Base-by-base conservation (phyloP, 2,329 filamentous ascomycete species). In the Ascochyta koolunga region DNA sequence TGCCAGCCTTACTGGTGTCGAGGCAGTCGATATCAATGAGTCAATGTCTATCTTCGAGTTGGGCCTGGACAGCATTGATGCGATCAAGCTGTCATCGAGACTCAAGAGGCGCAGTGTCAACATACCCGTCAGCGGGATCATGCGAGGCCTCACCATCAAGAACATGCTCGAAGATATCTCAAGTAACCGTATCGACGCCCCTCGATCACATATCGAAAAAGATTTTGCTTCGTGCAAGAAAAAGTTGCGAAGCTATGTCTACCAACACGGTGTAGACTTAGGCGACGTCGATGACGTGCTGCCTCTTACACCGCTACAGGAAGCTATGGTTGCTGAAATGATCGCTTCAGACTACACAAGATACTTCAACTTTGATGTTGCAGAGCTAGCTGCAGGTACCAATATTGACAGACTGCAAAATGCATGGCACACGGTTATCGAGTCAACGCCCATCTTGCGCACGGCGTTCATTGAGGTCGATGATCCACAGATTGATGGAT, bases 51-150 rank as follows among this genome's bases (percentile, higher is more conserved):
- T 97, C 10, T 87, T 96, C 33, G 87, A 93, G 62, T 81, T 97
- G 27, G 93, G 93, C 0, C 81, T 97, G 6, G 93, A 97, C 77
- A 96, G 93, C 66, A 96, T 97, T 53, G 93, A 97, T 72, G 84
- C 89, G 1, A 93, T 97, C 71, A 96, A 91, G 65, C 77, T 97
- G 0, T 89, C 90, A 0, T 87, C 91, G 0, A 83, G 86, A 47
- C 79, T 96, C 2, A 89, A 83, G 59, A 83, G 81, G 38, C 74
- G 76, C 4, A 83, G 82, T 0, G 76, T 95, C 18, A 69, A 77
- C 0, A 71, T 96, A 10, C 78, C 87, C 0, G 86, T 93, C n/a
- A 90, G 90, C 61, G 79, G 82, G n/a, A 87, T 97, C 19, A 89
- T 96, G 81, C 87, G 84, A 46, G 81, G 81, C 3, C 85, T 89